Base-by-base conservation (phyloP, 1,284 basidiomycete genomes). In the Gomphus sp. region DNA sequence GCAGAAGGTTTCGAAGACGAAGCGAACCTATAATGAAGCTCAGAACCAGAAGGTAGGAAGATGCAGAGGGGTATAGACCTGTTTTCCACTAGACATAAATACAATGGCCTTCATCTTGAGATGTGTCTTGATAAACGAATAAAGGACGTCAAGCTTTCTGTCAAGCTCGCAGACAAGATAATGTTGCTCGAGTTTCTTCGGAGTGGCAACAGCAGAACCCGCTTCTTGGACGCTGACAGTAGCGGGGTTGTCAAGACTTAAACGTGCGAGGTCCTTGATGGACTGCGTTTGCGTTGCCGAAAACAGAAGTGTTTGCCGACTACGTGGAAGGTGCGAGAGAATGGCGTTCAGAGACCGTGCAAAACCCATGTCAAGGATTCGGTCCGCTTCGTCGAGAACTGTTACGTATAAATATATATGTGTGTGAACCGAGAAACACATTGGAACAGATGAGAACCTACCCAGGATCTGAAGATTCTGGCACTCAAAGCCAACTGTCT, bases 351-450 rank as follows among this genome's bases (percentile, higher is more conserved):
- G 77, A 0, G 94, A 93, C 37, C 87, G 85, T 9, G 89, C 78
- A 73, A 98, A 98, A 14, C 95, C 96, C 89, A 98, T 92, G 70
- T 98, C 96, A 31, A 98, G 82, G 56, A 98, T 93, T 36, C 96
- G 85, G 70, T 99, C 95, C 1, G 95, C 95, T 77, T 99, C 95
- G 69, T 99, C 95, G 18, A 99, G 84, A 2, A 98, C 93, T 92
- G 64, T n/a, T n/a, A n/a, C n/a, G n/a, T n/a, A n/a, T n/a, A n/a
- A n/a, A n/a, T n/a, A n/a, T n/a, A n/a, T n/a, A n/a, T n/a, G n/a
- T n/a, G n/a, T n/a, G n/a, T n/a, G n/a, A n/a, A n/a, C n/a, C n/a
- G 8, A 39, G 63, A 16, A 56, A 52, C 56, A 41, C 3, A 43
- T 12, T 43, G 18, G 34, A 51, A 54, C 11, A 49, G 41, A 54